phyloP scores from a whole-genome alignment of 495 filamentous ascomycete genomes.

The Massariosphaeria phaeospora region DNA sequence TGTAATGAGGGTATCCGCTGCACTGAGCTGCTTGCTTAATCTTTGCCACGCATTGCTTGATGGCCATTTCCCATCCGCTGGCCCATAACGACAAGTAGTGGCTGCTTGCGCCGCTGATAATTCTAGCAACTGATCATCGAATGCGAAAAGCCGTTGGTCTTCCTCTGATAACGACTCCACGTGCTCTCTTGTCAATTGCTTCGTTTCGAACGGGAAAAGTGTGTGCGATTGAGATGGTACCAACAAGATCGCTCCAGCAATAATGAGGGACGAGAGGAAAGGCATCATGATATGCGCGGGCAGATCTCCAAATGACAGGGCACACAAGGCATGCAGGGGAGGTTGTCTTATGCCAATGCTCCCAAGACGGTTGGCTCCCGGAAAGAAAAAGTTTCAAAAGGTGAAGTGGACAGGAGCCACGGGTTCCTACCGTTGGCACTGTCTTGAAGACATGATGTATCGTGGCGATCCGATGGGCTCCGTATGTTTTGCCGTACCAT shows the following conservation, averaged over 20 bases:
- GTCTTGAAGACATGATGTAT: constrained; percentile 3
- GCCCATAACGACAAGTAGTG: constrained; percentile 17
- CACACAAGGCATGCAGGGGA: background rate
- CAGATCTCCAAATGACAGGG: background rate
- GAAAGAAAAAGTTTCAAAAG: background rate
- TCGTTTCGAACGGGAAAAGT: constrained; percentile 13
- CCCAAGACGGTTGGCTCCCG: background rate
- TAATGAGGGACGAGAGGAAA: constrained; percentile 7
- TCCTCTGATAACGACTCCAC: constrained; percentile 13
- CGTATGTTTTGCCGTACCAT: constrained; percentile 9
- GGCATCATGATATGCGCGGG: constrained; percentile 1
- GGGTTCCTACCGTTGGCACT: no score
- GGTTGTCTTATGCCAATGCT: background rate
- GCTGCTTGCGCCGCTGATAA: constrained; percentile 7
- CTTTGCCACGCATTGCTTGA: constrained; percentile 26
- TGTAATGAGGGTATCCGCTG: constrained; percentile 17
- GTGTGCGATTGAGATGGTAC: constrained; percentile 1
- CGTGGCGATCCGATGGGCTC: background rate
- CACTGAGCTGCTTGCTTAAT: constrained; percentile 15
- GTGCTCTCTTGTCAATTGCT: constrained; percentile 22
- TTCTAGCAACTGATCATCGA: background rate
- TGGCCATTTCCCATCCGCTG: constrained; percentile 23
- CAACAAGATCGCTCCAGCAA: constrained; percentile 9
- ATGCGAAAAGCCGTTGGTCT: constrained; percentile 18
- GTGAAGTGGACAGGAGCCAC: no score